Base-by-base conservation (phyloP, 768 basidiomycete species). In the Boletus tylopilopsis region DNA sequence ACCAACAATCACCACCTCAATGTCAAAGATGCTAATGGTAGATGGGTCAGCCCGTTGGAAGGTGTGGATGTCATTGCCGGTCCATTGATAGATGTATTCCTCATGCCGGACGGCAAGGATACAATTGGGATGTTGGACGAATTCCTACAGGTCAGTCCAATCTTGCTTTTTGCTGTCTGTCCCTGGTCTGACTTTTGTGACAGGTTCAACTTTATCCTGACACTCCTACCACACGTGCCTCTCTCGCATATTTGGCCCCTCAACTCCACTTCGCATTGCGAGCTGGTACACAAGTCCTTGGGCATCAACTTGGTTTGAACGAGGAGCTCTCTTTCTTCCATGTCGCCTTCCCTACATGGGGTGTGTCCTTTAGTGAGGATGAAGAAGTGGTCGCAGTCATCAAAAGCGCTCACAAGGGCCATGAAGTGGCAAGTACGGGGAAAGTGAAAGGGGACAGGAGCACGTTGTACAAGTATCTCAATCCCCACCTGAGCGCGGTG, bases 381-480 rank as follows among this genome's bases (percentile, higher is more conserved):
- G 87, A 94, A 60, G 71, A 73, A 21, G 73, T 92, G n/a, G 68
- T 73, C 38, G 58, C 75, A 0, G 66, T 86, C 49, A 64, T 84
- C 21, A 71, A 73, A 34, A 76, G 77, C 24, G 59, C 72, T 10
- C 59, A 72, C 51, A 60, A 47, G 23, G 48, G 48, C 11, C 76
- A 75, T 47, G 78, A 81, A 1, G 71, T 91, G 29, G 92, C 94
- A 0, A 87, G 84, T 2, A 68, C 86, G 25, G 95, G 94, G 5
- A 84, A 84, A 59, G 92, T 95, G 5, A 73, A 91, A 5, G 94
- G 90, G 3, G 87, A 94, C 66, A 81, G 93, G 45, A 84, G 82
- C 32, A 94, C 93, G 27, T 66, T 97, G 50, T 95, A 96, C 76
- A 97, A 97, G 70, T 95, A 96, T 62, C 76, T 97, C 52, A 95